A percentile compares a stretch with the other conserved stretches of the same genome.
These are phyloP conservation scores for Colletotrichum sublineola DNA, from an alignment of 2,329 filamentous ascomycete genomes.

Conservation along the genomic window DNA sequence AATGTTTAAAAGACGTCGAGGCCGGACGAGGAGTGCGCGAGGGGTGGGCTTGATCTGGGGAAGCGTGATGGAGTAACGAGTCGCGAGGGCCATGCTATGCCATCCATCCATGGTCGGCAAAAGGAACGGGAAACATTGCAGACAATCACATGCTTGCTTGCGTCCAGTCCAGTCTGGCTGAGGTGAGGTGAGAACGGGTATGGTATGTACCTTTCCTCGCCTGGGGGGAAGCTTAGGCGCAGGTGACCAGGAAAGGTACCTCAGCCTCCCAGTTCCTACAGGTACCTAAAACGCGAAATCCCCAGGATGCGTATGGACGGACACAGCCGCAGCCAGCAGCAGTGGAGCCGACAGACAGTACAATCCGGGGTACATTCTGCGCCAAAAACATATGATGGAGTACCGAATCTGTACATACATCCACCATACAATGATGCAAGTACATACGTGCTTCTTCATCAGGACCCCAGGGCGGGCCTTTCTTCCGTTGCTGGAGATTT, in stretches of 20 bases:
- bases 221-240: constrained; percentile 10
- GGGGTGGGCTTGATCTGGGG: constrained; percentile 15
- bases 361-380: neutral
- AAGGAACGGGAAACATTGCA: constrained; percentile 15
- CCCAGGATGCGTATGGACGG: neutral
- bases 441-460: neutral
- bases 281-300: neutral
- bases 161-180: neutral
- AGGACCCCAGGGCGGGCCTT: no score
- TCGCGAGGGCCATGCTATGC: constrained; percentile 31
- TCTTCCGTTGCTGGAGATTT: neutral
- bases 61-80: constrained; percentile 37
- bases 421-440: no score
- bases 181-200: neutral
- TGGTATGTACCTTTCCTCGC: neutral
- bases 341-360: neutral
- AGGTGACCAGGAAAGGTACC: constrained; percentile 14
- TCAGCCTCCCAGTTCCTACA: neutral
- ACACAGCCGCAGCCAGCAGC: constrained; percentile 17
- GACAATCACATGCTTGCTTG: constrained; percentile 42
- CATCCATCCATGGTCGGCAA: constrained; percentile 30
- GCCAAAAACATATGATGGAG: neutral
- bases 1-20: constrained; percentile 33
- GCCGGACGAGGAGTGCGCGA: constrained; percentile 2
- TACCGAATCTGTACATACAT: neutral